Evolutionary conservation across 441 rosid genomes (phyloP).

Genomic region (Isatis lusitanica): DNA sequence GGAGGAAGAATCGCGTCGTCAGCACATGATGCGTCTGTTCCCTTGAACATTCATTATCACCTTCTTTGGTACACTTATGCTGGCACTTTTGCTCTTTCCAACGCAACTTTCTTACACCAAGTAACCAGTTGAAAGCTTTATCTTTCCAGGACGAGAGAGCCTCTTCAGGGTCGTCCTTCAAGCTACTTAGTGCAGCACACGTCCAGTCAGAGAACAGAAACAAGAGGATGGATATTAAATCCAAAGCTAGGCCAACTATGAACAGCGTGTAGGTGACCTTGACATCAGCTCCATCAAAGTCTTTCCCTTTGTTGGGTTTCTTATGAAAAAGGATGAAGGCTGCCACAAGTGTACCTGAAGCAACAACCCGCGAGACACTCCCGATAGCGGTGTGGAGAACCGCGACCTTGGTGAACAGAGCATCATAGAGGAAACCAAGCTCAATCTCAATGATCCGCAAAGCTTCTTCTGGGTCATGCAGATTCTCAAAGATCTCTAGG

Average conservation of each 20-base stretch:
- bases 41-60: not conserved
- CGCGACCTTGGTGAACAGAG: slow-evolving; percentile 47
- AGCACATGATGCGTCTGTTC: not conserved
- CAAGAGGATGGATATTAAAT: slow-evolving; percentile 38
- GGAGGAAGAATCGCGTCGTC: slow-evolving; percentile 24
- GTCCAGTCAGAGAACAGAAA: slow-evolving; percentile 56
- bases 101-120: slow-evolving; percentile 9
- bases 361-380: slow-evolving; percentile 29
- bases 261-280: slow-evolving; percentile 46
- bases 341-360: slow-evolving; percentile 31
- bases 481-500: slow-evolving; percentile 40
- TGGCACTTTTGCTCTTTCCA: slow-evolving; percentile 24
- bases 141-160: not conserved
- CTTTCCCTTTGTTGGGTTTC: slow-evolving; percentile 1
- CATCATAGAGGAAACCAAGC: slow-evolving; percentile 63
- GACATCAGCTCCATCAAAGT: slow-evolving; percentile 30
- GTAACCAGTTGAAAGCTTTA: slow-evolving; percentile 2
- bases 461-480: slow-evolving; percentile 34
- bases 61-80: not conserved
- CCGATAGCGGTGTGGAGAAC: slow-evolving; percentile 39
- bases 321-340: slow-evolving; percentile 38
- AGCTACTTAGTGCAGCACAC: slow-evolving; percentile 16
- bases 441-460: slow-evolving; percentile 53
- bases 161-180: not conserved
- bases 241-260: slow-evolving; percentile 47